Evolutionary conservation across 805 yeast species (phyloP), one percentile per base, ranked within the genome.

Genomic region (Starmera dryadoides): DNA sequence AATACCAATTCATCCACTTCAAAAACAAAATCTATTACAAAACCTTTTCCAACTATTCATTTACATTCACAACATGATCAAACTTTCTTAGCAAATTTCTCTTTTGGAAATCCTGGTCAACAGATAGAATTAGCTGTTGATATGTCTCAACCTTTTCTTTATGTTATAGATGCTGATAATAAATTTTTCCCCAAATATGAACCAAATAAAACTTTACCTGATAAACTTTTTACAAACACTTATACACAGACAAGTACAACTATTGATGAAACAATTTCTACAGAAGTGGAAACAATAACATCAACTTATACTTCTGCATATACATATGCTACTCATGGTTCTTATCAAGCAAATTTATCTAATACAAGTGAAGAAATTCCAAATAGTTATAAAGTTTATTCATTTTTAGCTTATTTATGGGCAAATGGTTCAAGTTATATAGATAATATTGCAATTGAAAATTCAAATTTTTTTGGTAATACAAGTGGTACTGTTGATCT

Each of bases 111-210:
- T 0, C 61, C 65, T 1, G 38, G 40, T 0, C 69, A 64, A 42
- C 10, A 19, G 1, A 60, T 54, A 16, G 34, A 33, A 10, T 42
- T 68, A 4, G 48, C 62, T 25, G 44, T 68, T 3, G 72, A 66
- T 43, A 56, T 60, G 8, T 55, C 63, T 6, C 66, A 64, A 37
- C 69, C 71, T 1, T 63, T 59, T 36, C 36, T 57, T 2, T 66
- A 70, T 69, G 50, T 62, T 2, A 30, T 59, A 2, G 47, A 59
- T 21, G 46, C 44, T 5, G 37, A 35, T 2, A 39, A 30, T 21
- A 15, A 5, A 12, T 37, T 3, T 46, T 37, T 33, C 40, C 45
- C 41, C 2, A 45, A 38, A 12, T 46, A 51, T 23, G 31, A 36
- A 12, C 22, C 37, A 6, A 30, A 36, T 4, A 20, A 42, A 11